Conservation (phyloP, 2,329 filamentous ascomycete species). For the Colletotrichum sp. region DNA sequence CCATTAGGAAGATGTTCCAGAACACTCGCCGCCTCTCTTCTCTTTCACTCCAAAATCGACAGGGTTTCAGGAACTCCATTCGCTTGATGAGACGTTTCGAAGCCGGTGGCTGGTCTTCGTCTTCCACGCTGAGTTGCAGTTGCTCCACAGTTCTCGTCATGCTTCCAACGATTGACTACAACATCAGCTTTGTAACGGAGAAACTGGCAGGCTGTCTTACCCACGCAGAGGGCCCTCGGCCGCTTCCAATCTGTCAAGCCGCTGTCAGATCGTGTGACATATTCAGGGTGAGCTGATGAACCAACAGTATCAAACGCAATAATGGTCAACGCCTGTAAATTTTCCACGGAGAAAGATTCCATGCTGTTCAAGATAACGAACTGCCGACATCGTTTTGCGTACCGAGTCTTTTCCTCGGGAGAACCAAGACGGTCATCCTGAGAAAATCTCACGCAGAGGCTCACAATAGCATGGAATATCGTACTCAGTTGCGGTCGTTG, state of each 20-base stretch:
- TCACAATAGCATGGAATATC: constrained; percentile 41
- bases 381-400: constrained; percentile 31
- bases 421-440: constrained; percentile 29
- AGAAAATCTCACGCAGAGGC: constrained; percentile 31
- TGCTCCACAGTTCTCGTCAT: constrained; percentile 44
- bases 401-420: neutral
- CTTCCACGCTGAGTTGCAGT: constrained; percentile 39
- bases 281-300: neutral
- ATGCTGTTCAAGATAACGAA: constrained; percentile 36
- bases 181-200: neutral
- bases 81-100: constrained; percentile 36
- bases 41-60: constrained; percentile 37
- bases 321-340: constrained; percentile 38
- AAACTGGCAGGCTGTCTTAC: neutral
- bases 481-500: constrained; percentile 27
- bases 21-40: constrained; percentile 45
- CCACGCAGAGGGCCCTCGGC: constrained; percentile 37
- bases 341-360: constrained; percentile 39
- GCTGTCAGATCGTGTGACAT: neutral
- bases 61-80: constrained; percentile 37
- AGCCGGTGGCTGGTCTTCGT: constrained; percentile 28
- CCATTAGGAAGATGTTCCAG: constrained; percentile 45
- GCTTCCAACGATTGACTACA: constrained; percentile 39
- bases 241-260: constrained; percentile 33
- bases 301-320: constrained; percentile 37